A percentile compares a stretch with the other conserved stretches of the same genome.
phyloP scores from a whole-genome alignment of 306 rosid genomes.

The Cicer yamashitae region DNA sequence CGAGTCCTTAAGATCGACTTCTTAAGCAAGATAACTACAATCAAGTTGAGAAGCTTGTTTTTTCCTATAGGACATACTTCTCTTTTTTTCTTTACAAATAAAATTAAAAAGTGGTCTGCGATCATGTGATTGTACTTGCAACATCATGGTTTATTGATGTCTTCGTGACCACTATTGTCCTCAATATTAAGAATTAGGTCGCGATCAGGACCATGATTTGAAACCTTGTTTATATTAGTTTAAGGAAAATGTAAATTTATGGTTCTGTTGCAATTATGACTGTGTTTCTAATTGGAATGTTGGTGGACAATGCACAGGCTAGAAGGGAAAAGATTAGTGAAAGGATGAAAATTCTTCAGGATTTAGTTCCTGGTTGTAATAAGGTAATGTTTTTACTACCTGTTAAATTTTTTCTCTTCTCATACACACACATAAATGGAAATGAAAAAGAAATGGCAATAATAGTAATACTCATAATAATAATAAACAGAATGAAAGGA shows the following conservation, averaged over 20 bases:
- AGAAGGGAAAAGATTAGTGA: slow-evolving; percentile 94
- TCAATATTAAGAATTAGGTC: not conserved
- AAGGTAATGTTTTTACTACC: slow-evolving; percentile 59
- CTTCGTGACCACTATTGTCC: not conserved
- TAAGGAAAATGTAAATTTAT: slow-evolving; percentile 21
- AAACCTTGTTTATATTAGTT: slow-evolving; percentile 2
- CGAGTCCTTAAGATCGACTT: not conserved
- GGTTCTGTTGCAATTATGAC: slow-evolving; percentile 38
- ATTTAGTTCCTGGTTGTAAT: slow-evolving; percentile 94
- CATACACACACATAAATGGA: not conserved
- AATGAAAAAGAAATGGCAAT: not conserved
- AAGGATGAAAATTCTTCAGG: slow-evolving; percentile 94
- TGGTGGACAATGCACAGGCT: slow-evolving; percentile 60
- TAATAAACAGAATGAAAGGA: not conserved
- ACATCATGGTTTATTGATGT: slow-evolving; percentile 2
- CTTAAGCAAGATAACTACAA: not conserved
- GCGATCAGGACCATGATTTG: not conserved
- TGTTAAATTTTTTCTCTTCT: not conserved
- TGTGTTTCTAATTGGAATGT: slow-evolving; percentile 44
- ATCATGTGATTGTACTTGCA: not conserved
- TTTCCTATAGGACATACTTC: not conserved
- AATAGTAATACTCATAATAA: not conserved
- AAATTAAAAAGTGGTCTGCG: not conserved
- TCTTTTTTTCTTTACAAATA: not conserved
- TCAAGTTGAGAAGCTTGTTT: not conserved